A percentile compares a stretch with the other conserved stretches of the same genome.
Conservation (phyloP, 2,329 filamentous ascomycete genomes). For the Amauroascus niger region DNA sequence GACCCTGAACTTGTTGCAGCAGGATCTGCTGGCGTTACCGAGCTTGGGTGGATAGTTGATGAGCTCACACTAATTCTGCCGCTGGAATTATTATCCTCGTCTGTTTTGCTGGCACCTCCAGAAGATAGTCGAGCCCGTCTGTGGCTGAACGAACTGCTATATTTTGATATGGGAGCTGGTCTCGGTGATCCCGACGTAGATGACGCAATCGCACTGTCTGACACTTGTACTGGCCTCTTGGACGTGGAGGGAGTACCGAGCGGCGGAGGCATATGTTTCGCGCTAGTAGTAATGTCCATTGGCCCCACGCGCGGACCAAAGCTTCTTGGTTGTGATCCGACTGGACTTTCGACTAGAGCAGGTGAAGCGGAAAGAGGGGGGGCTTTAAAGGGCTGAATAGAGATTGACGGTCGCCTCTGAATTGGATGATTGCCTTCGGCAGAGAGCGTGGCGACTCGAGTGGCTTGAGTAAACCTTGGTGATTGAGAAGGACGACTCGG, state of each 20-base stretch:
- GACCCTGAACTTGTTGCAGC: slow-evolving; percentile 53
- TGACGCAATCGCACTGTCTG: slow-evolving; percentile 53
- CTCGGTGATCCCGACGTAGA: slow-evolving; percentile 68
- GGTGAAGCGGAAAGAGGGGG: slow-evolving; percentile 90
- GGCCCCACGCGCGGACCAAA: slow-evolving; percentile 35
- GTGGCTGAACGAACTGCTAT: slow-evolving; percentile 90
- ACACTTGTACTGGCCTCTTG: slow-evolving; percentile 27
- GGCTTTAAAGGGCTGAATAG: slow-evolving; percentile 92
- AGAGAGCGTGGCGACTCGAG: slow-evolving; percentile 42
- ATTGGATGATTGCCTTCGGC: slow-evolving; percentile 43
- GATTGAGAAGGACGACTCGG: slow-evolving; percentile 41
- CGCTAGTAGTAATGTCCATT: slow-evolving; percentile 32
- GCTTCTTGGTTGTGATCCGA: slow-evolving; percentile 46
- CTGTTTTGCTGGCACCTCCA: slow-evolving; percentile 53
- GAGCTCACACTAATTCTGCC: slow-evolving; percentile 44
- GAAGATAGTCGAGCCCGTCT: slow-evolving; percentile 68
- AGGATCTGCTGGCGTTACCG: slow-evolving; percentile 64
- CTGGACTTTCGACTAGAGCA: slow-evolving; percentile 41
- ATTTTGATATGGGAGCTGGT: slow-evolving; percentile 66
- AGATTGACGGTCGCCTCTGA: slow-evolving; percentile 67
- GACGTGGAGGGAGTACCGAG: slow-evolving; percentile 30
- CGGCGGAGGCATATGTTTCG: slow-evolving; percentile 32
- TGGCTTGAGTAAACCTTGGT: slow-evolving; percentile 37
- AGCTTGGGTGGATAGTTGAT: slow-evolving; percentile 56
- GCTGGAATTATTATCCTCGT: slow-evolving; percentile 51